A percentile compares a stretch with the other conserved stretches of the same genome.
phyloP scores from a whole-genome alignment of 495 filamentous ascomycete genomes.

The Aspergillus haitiensis region DNA sequence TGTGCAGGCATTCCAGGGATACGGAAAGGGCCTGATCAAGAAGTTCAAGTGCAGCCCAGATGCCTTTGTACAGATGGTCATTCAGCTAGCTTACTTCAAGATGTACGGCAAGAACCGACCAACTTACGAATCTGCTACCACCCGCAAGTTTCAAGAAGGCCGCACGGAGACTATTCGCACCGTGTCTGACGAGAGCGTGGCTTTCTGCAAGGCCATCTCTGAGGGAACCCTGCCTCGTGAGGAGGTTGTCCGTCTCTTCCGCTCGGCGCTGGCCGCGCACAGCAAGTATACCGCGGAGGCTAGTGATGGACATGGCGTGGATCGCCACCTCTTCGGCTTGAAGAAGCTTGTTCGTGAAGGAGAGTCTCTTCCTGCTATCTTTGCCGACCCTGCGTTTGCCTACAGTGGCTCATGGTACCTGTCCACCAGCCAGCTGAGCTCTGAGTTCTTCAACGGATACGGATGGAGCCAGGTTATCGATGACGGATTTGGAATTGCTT shows the following conservation, averaged over 20 bases:
- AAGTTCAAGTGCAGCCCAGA: slow-evolving; percentile 98
- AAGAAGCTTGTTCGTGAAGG: slow-evolving; percentile 85
- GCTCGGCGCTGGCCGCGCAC: slow-evolving; percentile 76
- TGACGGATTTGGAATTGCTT: slow-evolving; percentile 94
- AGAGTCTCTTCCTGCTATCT: slow-evolving; percentile 79
- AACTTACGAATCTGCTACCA: slow-evolving; percentile 96
- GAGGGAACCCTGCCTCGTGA: slow-evolving; percentile 61
- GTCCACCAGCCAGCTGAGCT: slow-evolving; percentile 83
- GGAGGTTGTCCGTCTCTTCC: slow-evolving; percentile 70
- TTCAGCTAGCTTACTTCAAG: slow-evolving; percentile 98
- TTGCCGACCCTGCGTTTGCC: slow-evolving; percentile 77
- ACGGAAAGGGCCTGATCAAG: slow-evolving; percentile 99
- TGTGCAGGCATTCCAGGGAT: slow-evolving; percentile 93
- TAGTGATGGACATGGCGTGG: slow-evolving; percentile 88
- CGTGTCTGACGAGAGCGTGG: slow-evolving; percentile 88
- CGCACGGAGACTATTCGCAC: slow-evolving; percentile 94
- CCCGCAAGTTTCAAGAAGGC: slow-evolving; percentile 90
- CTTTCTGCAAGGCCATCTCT: slow-evolving; percentile 84
- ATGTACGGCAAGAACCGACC: slow-evolving; percentile 98
- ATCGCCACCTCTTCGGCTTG: slow-evolving; percentile 94
- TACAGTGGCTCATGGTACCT: slow-evolving; percentile 92
- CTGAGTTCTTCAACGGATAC: slow-evolving; percentile 98
- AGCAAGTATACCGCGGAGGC: slow-evolving; percentile 88
- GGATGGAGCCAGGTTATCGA: slow-evolving; percentile 99
- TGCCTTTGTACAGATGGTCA: slow-evolving; percentile 97